Percentiles rank a stretch among this genome's conserved stretches.
Conservation (phyloP, 495 filamentous ascomycete genomes). For the Mytilinidion resinicola region DNA sequence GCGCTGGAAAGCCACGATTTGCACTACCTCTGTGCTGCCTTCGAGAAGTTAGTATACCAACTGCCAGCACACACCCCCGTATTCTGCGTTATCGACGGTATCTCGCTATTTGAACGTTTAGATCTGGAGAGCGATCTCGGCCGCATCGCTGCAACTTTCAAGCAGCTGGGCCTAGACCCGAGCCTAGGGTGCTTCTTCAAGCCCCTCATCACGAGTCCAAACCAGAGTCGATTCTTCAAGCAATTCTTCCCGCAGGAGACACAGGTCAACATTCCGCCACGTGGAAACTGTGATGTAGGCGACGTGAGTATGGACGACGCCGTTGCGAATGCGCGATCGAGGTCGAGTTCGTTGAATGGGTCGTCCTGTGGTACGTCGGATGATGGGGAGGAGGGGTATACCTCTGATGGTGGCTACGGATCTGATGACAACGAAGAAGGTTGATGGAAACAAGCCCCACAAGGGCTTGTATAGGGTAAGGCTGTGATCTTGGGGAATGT, state of each 20-base stretch:
- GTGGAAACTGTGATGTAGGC: not conserved
- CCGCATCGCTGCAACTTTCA: not conserved
- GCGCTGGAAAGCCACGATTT: not conserved
- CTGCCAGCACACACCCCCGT: not conserved
- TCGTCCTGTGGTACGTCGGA: not conserved
- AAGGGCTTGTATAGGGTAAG: too few relatives aligned
- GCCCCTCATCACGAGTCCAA: not conserved
- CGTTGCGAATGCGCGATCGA: not conserved
- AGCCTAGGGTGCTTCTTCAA: not conserved
- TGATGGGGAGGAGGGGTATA: not conserved
- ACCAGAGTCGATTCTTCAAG: not conserved
- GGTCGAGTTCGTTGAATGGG: not conserved
- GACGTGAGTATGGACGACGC: not conserved
- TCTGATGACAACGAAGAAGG: not conserved
- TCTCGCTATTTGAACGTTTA: not conserved
- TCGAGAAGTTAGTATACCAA: not conserved
- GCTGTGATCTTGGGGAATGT: too few relatives aligned
- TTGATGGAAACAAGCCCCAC: not conserved
- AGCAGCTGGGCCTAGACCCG: not conserved
- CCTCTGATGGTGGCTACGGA: not conserved
- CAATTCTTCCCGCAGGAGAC: not conserved
- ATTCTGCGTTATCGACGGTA: not conserved
- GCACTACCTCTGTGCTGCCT: not conserved
- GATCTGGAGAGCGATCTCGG: not conserved
- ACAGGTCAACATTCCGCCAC: not conserved